Evolutionary conservation across 2,329 filamentous ascomycete species (phyloP).

Genomic region (Aspergillus pseudotamarii): DNA sequence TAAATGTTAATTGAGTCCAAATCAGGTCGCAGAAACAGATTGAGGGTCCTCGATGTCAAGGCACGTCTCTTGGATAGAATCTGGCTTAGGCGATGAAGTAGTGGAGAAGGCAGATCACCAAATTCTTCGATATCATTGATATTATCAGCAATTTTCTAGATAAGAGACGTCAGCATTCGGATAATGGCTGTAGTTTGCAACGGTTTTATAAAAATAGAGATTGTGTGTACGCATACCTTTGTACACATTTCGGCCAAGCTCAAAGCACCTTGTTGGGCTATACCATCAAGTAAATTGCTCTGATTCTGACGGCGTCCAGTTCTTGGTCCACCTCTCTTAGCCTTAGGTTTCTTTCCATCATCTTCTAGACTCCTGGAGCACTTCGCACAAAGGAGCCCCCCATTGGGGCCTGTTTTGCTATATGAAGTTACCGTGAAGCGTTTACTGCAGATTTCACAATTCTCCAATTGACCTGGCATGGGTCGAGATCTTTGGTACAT

Average conservation of each 20-base stretch:
- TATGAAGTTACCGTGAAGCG: slow-evolving; percentile 93
- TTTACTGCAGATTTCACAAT: slow-evolving; percentile 82
- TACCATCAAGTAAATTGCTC: slow-evolving; percentile 82
- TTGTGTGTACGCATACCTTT: slow-evolving; percentile 40
- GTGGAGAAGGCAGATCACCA: slow-evolving; percentile 60
- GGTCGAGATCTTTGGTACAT: slow-evolving; percentile 60
- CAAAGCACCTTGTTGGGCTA: slow-evolving; percentile 45
- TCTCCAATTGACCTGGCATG: slow-evolving; percentile 81
- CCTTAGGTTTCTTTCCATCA: slow-evolving; percentile 60
- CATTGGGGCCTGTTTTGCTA: slow-evolving; percentile 77
- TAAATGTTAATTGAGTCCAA: slow-evolving; percentile 61
- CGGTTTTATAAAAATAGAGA: neutral
- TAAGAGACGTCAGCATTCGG: slow-evolving; percentile 20
- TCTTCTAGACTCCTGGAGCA: slow-evolving; percentile 77
- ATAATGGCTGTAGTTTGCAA: neutral
- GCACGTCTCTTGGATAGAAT: slow-evolving; percentile 66
- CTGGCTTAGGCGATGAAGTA: slow-evolving; percentile 62
- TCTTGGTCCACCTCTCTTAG: slow-evolving; percentile 58
- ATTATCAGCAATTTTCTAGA: slow-evolving; percentile 61
- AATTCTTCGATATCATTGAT: slow-evolving; percentile 67
- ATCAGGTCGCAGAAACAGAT: slow-evolving; percentile 55
- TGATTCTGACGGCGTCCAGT: slow-evolving; percentile 73
- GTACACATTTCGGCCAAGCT: slow-evolving; percentile 60
- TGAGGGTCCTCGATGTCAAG: slow-evolving; percentile 51
- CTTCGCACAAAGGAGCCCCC: slow-evolving; percentile 79